phyloP scores from a whole-genome alignment of 2,329 filamentous ascomycete species.

The Aspergillus phoenicis region DNA sequence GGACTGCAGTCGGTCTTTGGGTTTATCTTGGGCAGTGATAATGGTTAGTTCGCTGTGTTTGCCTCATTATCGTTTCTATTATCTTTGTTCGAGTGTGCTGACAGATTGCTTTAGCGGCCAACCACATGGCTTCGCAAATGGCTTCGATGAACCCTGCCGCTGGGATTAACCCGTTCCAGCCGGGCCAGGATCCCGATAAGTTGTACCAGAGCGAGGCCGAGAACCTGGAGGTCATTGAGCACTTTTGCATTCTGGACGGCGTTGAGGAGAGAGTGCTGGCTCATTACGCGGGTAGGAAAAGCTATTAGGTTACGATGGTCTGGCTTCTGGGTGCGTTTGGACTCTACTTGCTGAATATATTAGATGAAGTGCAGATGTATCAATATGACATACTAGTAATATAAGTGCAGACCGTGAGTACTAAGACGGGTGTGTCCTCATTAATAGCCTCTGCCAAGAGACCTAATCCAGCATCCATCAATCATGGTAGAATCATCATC shows the following conservation, averaged over 20 bases:
- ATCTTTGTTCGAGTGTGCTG: background rate
- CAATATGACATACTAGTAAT: background rate
- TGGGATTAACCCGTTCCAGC: constrained; percentile 74
- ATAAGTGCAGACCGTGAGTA: background rate
- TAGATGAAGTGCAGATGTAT: background rate
- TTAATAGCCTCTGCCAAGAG: background rate
- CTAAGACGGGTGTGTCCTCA: background rate
- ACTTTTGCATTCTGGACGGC: constrained; percentile 86
- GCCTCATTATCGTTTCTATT: background rate
- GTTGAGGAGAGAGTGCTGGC: constrained; percentile 81
- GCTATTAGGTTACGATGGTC: background rate
- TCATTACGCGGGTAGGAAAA: constrained; percentile 34
- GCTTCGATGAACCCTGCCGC: constrained; percentile 71
- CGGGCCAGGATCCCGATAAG: constrained; percentile 93
- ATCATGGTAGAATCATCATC: background rate
- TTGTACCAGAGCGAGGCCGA: constrained; percentile 90
- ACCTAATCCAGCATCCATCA: background rate
- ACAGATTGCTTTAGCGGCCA: constrained; percentile 66
- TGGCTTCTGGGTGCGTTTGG: background rate
- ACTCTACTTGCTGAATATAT: background rate
- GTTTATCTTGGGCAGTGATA: constrained; percentile 93
- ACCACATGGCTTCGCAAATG: constrained; percentile 86
- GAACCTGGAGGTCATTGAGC: constrained; percentile 92
- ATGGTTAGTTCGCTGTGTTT: constrained; percentile 63
- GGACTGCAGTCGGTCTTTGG: constrained; percentile 96